Evolutionary conservation across 2,329 filamentous ascomycete genomes (phyloP), one percentile per base, ranked within the genome.

Genomic region (Aspergillus ochraceus): DNA sequence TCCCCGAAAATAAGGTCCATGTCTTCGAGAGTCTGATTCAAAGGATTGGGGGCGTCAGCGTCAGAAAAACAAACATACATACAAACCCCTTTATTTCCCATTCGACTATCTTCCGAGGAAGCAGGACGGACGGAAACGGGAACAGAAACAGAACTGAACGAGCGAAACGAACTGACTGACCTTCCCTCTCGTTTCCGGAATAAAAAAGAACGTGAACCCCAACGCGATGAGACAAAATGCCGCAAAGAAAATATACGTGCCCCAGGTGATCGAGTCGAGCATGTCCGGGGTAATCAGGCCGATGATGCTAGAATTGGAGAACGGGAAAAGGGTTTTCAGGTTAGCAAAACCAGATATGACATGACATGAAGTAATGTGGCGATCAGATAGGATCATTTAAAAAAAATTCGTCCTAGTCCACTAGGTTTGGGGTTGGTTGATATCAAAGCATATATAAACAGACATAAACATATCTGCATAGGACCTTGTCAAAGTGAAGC

Each of bases 1-100:
- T 79, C 77, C 2, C 74, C 74, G 57, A 79, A 79, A 36, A 78
- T 76, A 42, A 76, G 75, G 49, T 86, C 83, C 78, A 86, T 84
- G 60, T 86, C 79, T 68, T 86, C 84, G 12, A 87, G 77, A 5
- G 79, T 85, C 65, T 75, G 42, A 12, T 36, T n/a, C 17, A 11
- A 51, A 46, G 5, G 14, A 6, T 9, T 2, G 8, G 26, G 6
- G 8, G 1, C 26, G 6, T 29, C 26, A 29, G 26, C 26, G 26
- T 29, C 26, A 29, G 26, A 29, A 29, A 29, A 29, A 29, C 8
- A 29, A 8, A 29, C 26, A 29, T 29, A 29, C 8, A 26, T 26
- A 26, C 26, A 26, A 22, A 22, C 22, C 26, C 26, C 26, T 8
- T 26, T 26, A 26, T 26, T 9, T 26, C 26, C 26, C 26, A 26